These are phyloP conservation scores for Phytophthora pluvialis DNA, from an alignment of 352 stramenopile genomes.

Conservation along the genomic window DNA sequence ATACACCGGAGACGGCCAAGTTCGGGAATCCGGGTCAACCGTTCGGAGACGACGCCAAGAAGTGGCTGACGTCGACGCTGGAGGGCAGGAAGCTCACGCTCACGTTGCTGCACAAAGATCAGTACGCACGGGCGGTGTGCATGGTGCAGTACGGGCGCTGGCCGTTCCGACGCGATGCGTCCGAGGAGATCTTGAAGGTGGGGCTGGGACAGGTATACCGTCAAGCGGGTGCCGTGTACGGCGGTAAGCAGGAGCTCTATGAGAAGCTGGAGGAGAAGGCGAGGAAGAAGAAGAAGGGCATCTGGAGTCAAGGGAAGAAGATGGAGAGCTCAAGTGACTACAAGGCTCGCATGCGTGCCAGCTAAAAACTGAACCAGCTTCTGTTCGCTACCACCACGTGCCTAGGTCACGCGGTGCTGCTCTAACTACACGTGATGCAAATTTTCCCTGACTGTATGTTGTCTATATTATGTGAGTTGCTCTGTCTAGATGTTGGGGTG, in stretches of 20 bases:
- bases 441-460: background rate
- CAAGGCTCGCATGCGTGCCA: constrained; percentile 70
- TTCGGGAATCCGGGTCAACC: constrained; percentile 81
- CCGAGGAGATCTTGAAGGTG: constrained; percentile 81
- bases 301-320: constrained; percentile 82
- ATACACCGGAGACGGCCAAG: constrained; percentile 88
- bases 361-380: constrained; percentile 23
- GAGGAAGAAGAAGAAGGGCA: constrained; percentile 65
- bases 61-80: constrained; percentile 61
- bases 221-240: constrained; percentile 83
- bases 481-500: constrained; percentile 9
- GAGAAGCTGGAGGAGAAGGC: constrained; percentile 71
- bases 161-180: constrained; percentile 83
- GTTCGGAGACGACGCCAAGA: constrained; percentile 82
- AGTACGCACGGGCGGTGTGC: constrained; percentile 84
- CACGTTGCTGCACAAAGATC: constrained; percentile 84
- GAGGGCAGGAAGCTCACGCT: constrained; percentile 64
- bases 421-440: too few species aligned
- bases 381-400: background rate
- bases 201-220: constrained; percentile 79
- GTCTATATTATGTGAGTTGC: constrained; percentile 30
- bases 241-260: constrained; percentile 70
- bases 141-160: constrained; percentile 82
- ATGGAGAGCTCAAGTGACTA: constrained; percentile 79
- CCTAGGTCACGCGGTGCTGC: too few species aligned